Base-by-base conservation (phyloP, 2,329 filamentous ascomycete species). In the Neofusicoccum laricinum region DNA sequence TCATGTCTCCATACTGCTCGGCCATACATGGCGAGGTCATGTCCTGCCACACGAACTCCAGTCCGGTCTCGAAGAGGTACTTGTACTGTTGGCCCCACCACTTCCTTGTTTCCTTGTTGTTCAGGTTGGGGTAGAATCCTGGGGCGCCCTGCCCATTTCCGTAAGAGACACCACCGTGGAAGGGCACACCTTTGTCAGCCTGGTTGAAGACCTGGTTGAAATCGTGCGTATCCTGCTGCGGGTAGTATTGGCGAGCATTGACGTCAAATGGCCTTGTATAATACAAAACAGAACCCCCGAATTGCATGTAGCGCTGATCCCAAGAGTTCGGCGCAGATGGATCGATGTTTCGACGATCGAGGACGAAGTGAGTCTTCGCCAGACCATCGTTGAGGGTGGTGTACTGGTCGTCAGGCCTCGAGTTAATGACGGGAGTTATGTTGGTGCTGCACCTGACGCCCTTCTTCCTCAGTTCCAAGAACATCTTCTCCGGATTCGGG, bases 1-100 rank as follows among this genome's bases (percentile, higher is more conserved):
- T 73, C 75, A 77, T 77, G 63, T 78, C 76, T 21, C 72, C 77
- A n/a, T 77, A 79, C 11, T 70, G 49, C 17, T 73, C 69, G 0
- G 70, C 73, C 15, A 76, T 76, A 8, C 71, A 72, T 3, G 77
- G 77, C 11, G 70, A 68, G 4, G 65, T 77, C 76, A 78, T 78
- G 34, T 78, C 77, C 32, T 78, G 77, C 77, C 77, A 78, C n/a
- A 78, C 71, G 50, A 78, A 78, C 46, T 78, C 77, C 0, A 78
- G 70, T 0, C 77, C 77, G 4, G 67, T 68, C 6, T 76, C 72
- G 49, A 78, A 77, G 1, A 79, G 71, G 11, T 76, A 70, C 46
- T 72, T 51, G 38, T 77, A 78, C 66, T 78, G 76, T 53, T 74
- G 65, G 0, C 75, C 75, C 75, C 75, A 77, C 71, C 73, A 76